Evolutionary conservation across 2,329 filamentous ascomycete species (phyloP), one percentile per base, ranked within the genome.

Genomic region (Pseudocercospora crystallina): DNA sequence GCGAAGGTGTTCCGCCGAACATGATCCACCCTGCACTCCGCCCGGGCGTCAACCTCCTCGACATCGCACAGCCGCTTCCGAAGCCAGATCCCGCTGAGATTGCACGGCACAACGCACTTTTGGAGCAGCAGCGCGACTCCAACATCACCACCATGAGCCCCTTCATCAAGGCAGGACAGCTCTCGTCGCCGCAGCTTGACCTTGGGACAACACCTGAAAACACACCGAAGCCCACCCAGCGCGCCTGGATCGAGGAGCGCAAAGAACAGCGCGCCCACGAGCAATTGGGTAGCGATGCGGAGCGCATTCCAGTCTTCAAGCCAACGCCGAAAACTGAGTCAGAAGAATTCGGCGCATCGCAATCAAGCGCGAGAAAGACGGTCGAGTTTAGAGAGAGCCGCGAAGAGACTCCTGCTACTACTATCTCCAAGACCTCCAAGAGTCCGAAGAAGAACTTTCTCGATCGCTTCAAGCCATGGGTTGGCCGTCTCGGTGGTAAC

Each of bases 401-500:
- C 5, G 33, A 53, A 17, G 39, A 45, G 36, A 49, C 45, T 29
- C 48, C 47, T 17, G 45, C 41, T 20, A 30, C 43, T 42, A 26
- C 20, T 26, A 26, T 26, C 20, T 26, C 20, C 20, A 26, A 26
- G 20, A 26, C 7, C 20, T 26, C 20, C 20, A 72, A 69, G 58
- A 74, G 69, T 45, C 71, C 71, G 0, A 73, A 67, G 59, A 74
- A 70, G 62, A 69, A 68, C 47, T 54, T 74, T 20, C 66, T 74
- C 43, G 69, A 69, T 10, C 53, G 53, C 13, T 33, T 56, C 15
- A 45, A 31, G 20, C 34, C 41, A 46, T 53, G 53, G 49, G 46
- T 36, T 11, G 43, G n/a, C 30, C 51, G 42, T 13, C 49, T 35
- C 15, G 29, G 38, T 26, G 20, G 20, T 30, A 40, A 58, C n/a